Evolutionary conservation across 2,329 filamentous ascomycete genomes (phyloP), one percentile per base, ranked within the genome.

Genomic region (Aspergillus hiratsukae): DNA sequence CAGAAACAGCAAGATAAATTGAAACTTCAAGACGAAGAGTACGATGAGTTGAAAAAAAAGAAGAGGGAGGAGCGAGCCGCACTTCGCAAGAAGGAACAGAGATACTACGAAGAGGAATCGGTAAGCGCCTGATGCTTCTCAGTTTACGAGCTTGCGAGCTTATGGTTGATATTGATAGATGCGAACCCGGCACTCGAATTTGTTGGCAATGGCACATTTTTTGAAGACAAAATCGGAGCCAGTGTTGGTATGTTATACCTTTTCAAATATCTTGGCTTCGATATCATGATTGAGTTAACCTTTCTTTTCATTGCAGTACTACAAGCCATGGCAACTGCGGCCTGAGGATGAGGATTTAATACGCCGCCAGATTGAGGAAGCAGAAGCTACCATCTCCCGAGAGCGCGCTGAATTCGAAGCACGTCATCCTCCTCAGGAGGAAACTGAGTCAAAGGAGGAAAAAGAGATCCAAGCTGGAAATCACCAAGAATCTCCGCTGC

Each of bases 241-340:
- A 2, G 82, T 77, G 61, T 78, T 97, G 67, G 91, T 96, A 80
- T 69, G 88, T 80, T 49, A 29, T 11, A 28, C 10, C 41, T 14
- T 14, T 31, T 23, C 45, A 29, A 5, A 41, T 31, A n/a, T 23
- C 1, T 21, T 48, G 41, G 21, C 19, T 14, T 11, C 53, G 52
- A 52, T 48, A 61, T 54, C 48, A 17, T 53, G 23, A 25, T 17
- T 5, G 14, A 25, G 21, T 43, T 51, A n/a, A 51, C 23, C 50
- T 17, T 27, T 23, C 43, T 62, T 41, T 21, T 41, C 11, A 54
- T 8, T 45, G 11, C 61, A 96, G 91, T 93, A 88, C 72, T 97
- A 94, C 73, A 86, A 87, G 48, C 93, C 93, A 0, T 95, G 89
- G 87, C 86, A 91, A 64, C 79, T 89, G 55, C 85, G 84, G 31